These are phyloP conservation scores for Alloascoidea hylecoeti DNA, from an alignment of 805 yeast species.

Conservation along the genomic window DNA sequence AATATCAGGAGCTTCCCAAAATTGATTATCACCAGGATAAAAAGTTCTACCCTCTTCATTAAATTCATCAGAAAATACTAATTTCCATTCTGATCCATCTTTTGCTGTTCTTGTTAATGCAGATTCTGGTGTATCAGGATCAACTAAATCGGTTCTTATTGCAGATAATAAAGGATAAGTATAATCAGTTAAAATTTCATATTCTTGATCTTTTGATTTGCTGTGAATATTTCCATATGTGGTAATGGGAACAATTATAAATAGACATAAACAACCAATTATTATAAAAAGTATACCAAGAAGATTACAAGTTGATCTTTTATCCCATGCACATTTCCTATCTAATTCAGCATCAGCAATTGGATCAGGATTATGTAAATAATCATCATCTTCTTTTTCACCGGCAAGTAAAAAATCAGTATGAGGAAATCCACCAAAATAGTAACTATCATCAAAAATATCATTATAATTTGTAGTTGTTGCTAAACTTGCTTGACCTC, in stretches of 20 bases:
- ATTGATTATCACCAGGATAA: conserved; percentile 33
- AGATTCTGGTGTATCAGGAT: conserved; percentile 44
- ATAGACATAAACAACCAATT: conserved; percentile 37
- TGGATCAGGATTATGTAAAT: conserved; percentile 73
- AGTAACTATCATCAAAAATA: no score
- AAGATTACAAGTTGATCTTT: conserved; percentile 44
- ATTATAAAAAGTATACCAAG: conserved; percentile 39
- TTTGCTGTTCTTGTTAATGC: conserved; percentile 12
- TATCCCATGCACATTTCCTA: conserved; percentile 30
- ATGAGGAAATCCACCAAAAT: conserved; percentile 81
- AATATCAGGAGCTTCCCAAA: conserved; percentile 28
- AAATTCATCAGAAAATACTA: conserved; percentile 35
- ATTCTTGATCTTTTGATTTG: conserved; percentile 8
- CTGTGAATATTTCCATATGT: conserved; percentile 49
- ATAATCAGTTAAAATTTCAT: conserved; percentile 31
- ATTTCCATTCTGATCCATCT: conserved; percentile 23
- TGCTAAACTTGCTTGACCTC: no score
- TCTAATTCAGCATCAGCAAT: conserved; percentile 72
- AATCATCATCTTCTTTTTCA: conserved; percentile 73
- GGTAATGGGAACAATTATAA: conserved; percentile 52
- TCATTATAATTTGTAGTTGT: no score
- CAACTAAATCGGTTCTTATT: conserved; percentile 36
- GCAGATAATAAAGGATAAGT: conserved; percentile 36
- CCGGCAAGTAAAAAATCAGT: conserved; percentile 57
- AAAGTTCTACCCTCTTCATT: conserved; percentile 33